phyloP scores from a whole-genome alignment of 2,329 filamentous ascomycete genomes.

The Nigrograna mackinnonii region DNA sequence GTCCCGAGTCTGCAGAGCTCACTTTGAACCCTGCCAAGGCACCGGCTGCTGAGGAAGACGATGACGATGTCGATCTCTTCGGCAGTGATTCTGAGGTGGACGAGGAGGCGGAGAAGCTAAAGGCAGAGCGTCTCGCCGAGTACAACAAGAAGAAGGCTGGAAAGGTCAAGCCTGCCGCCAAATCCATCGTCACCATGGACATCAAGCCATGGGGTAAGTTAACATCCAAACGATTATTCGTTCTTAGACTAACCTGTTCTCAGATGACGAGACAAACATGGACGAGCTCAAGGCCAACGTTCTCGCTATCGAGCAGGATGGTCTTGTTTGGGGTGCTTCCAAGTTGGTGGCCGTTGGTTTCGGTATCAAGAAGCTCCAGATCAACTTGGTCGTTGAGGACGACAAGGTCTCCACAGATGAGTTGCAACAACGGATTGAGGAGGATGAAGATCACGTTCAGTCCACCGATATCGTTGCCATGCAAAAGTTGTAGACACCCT shows the following conservation, averaged over 20 bases:
- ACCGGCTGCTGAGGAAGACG: constrained; percentile 58
- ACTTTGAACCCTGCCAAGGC: constrained; percentile 87
- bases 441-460: constrained; percentile 94
- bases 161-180: constrained; percentile 90
- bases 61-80: constrained; percentile 89
- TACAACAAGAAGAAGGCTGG: constrained; percentile 97
- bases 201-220: constrained; percentile 98
- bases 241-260: constrained; percentile 18
- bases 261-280: constrained; percentile 94
- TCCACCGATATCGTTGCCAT: constrained; percentile 76
- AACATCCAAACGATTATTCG: constrained; percentile 2
- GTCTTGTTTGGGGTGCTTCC: constrained; percentile 93
- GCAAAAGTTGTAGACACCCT: constrained; percentile 43
- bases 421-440: constrained; percentile 83
- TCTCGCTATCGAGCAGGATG: constrained; percentile 84
- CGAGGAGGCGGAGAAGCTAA: constrained; percentile 78
- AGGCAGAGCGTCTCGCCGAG: constrained; percentile 87
- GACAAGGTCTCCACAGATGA: constrained; percentile 90
- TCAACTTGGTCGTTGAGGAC: constrained; percentile 96
- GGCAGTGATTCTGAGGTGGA: constrained; percentile 74
- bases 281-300: constrained; percentile 78
- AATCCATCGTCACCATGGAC: constrained; percentile 94
- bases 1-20: constrained; percentile 77
- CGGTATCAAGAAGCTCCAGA: constrained; percentile 99
- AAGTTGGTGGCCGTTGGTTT: constrained; percentile 90